Evolutionary conservation across 805 yeast species (phyloP).

Genomic region (Komagataella phaffii): DNA sequence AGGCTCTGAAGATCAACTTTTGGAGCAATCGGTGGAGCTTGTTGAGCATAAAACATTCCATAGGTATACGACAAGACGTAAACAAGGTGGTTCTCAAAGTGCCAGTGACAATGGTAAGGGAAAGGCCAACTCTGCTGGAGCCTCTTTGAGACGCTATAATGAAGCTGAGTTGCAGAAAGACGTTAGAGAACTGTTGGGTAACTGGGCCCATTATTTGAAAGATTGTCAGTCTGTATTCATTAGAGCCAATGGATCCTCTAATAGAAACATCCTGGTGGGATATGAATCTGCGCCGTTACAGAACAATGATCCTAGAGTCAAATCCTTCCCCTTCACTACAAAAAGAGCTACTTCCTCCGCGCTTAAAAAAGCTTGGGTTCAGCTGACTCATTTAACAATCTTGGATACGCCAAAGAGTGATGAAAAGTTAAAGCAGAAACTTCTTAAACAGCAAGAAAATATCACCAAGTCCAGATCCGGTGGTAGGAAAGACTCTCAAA

Average conservation of each 20-base stretch:
- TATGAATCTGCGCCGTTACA: conserved; percentile 44
- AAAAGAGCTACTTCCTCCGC: conserved; percentile 75
- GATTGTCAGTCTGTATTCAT: conserved; percentile 62
- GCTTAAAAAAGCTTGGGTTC: conserved; percentile 73
- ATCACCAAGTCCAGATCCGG: conserved; percentile 11
- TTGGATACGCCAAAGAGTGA: conserved; percentile 41
- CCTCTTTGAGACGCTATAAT: conserved; percentile 76
- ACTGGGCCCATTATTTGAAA: conserved; percentile 51
- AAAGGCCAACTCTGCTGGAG: conserved; percentile 93
- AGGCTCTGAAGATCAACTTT: conserved; percentile 30
- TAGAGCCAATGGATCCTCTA: conserved; percentile 67
- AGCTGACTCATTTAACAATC: conserved; percentile 46
- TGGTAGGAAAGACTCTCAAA: conserved; percentile 1
- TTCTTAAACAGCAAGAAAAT: conserved; percentile 16
- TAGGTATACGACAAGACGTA: conserved; percentile 89
- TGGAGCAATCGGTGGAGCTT: conserved; percentile 51
- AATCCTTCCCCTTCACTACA: conserved; percentile 78
- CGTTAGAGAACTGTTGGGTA: conserved; percentile 48
- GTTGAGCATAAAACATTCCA: conserved; percentile 79
- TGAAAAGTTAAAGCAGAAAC: conserved; percentile 12
- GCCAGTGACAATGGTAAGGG: conserved; percentile 89
- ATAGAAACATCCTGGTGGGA: conserved; percentile 51
- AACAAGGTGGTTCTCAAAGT: conserved; percentile 95
- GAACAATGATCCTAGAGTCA: conserved; percentile 46
- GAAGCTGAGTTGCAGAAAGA: conserved; percentile 76